phyloP scores from a whole-genome alignment of 495 filamentous ascomycete genomes.

The Thozetella sp. region DNA sequence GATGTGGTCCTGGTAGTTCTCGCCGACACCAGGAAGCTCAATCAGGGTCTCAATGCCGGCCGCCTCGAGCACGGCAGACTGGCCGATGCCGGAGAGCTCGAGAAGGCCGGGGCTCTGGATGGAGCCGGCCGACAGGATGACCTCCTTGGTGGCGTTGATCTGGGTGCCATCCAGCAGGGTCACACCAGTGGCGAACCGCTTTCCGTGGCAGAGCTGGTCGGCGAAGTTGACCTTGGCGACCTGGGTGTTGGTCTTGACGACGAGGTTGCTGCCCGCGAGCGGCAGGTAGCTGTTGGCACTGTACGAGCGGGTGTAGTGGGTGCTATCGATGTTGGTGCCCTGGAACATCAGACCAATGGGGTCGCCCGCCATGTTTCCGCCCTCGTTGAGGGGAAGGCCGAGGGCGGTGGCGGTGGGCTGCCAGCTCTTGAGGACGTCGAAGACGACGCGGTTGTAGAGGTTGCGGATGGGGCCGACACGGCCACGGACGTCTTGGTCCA shows the following conservation, averaged over 20 bases:
- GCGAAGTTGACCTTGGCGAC: conserved; percentile 18
- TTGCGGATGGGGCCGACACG: conserved; percentile 27
- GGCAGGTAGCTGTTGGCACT: conserved; percentile 21
- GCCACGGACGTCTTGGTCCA: conserved; percentile 12
- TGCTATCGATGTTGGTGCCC: conserved; percentile 31
- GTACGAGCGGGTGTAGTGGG: conserved; percentile 36
- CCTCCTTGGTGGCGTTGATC: conserved; percentile 44
- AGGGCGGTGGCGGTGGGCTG: conserved; percentile 29
- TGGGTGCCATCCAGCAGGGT: conserved; percentile 20
- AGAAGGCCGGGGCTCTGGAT: conserved; percentile 53
- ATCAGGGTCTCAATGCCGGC: conserved; percentile 36
- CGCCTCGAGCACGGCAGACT: conserved; percentile 27
- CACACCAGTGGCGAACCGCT: conserved; percentile 20
- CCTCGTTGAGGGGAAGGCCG: conserved; percentile 24
- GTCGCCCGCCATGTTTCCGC: conserved; percentile 28
- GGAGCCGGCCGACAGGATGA: conserved; percentile 57
- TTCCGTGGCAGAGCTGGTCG: not conserved
- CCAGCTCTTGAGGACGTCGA: conserved; percentile 26
- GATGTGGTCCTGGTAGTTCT: conserved; percentile 53
- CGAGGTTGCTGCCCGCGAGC: conserved; percentile 12
- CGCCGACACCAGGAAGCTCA: conserved; percentile 51
- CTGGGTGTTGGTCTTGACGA: conserved; percentile 11
- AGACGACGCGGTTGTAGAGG: conserved; percentile 31
- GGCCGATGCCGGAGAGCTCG: conserved; percentile 60
- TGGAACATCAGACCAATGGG: conserved; percentile 32